Conservation (phyloP, 1,284 basidiomycete genomes). For the Ceratobasidium sp. region DNA sequence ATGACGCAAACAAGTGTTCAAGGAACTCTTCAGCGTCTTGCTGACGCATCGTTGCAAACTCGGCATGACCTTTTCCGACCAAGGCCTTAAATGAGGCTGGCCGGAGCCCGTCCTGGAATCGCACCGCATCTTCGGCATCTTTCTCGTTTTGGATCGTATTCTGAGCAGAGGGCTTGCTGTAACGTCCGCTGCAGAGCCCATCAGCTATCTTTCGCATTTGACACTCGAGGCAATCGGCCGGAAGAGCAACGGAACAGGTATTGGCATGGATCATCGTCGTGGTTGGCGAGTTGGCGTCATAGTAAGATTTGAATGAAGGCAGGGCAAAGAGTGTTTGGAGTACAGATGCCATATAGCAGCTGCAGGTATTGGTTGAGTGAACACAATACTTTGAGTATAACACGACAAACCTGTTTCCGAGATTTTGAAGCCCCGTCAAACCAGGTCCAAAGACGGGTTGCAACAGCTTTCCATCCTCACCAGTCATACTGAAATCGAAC, state of each 20-base stretch:
- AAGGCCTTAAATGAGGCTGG: constrained; percentile 89
- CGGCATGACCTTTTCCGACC: constrained; percentile 90
- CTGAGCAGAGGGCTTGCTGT: constrained; percentile 67
- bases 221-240: constrained; percentile 90
- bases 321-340: constrained; percentile 89
- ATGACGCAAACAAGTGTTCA: constrained; percentile 73
- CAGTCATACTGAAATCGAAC: constrained; percentile 93
- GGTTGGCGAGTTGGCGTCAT: constrained; percentile 54
- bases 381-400: too few species aligned
- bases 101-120: constrained; percentile 86
- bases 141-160: constrained; percentile 50
- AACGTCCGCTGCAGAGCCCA: constrained; percentile 91
- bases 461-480: constrained; percentile 86
- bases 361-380: constrained; percentile 49
- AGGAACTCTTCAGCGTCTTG: constrained; percentile 98
- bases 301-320: constrained; percentile 77
- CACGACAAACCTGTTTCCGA: constrained; percentile 82
- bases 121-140: constrained; percentile 57
- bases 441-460: constrained; percentile 90
- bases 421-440: constrained; percentile 88
- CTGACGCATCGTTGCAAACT: constrained; percentile 96
- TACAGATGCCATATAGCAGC: constrained; percentile 97
- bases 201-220: constrained; percentile 94
- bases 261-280: constrained; percentile 65
- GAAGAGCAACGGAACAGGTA: constrained; percentile 71